Percentiles rank a stretch among this genome's conserved stretches.
Conservation (phyloP, 75 land plant species). For the Adiantum capillusveneris region DNA sequence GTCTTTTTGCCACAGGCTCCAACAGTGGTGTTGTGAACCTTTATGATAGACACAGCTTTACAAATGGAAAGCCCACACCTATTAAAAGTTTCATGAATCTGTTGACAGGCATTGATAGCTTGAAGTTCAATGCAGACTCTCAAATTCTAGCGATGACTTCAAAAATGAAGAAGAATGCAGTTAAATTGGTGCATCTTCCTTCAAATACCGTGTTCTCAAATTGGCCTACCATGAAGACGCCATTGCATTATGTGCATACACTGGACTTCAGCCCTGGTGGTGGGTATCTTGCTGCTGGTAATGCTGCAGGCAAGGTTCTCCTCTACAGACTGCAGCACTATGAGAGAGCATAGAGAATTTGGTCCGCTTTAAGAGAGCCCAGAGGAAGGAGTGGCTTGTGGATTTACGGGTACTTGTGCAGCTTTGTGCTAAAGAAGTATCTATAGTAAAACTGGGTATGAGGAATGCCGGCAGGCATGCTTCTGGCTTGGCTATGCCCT, state of each 20-base stretch:
- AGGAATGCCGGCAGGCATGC: too few relatives aligned
- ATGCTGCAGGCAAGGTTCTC: constrained; percentile 72
- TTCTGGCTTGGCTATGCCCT: too few relatives aligned
- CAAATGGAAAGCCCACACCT: constrained; percentile 66
- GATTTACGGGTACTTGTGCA: too few relatives aligned
- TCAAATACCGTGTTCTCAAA: constrained; percentile 77
- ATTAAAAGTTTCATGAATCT: constrained; percentile 69
- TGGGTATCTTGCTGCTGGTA: constrained; percentile 83
- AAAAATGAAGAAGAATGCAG: constrained; percentile 56
- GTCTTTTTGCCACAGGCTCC: constrained; percentile 80
- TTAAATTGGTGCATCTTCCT: constrained; percentile 80
- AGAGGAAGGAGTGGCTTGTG: too few relatives aligned
- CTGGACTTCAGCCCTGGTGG: constrained; percentile 91
- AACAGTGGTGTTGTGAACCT: constrained; percentile 81
- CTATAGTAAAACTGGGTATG: too few relatives aligned
- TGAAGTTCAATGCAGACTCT: constrained; percentile 76
- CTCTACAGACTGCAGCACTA: constrained; percentile 88
- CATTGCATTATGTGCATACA: constrained; percentile 55
- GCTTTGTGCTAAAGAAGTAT: too few relatives aligned
- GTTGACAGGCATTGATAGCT: constrained; percentile 40
- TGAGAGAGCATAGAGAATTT: constrained; percentile 45
- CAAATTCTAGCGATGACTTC: constrained; percentile 83
- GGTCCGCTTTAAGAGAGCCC: too few relatives aligned
- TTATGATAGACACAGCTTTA: constrained; percentile 62
- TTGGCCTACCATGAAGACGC: constrained; percentile 58